A percentile compares a stretch with the other conserved stretches of the same genome.
Evolutionary conservation across 73 alveolate species (phyloP).

Genomic region (Paramecium tetraurelia): DNA sequence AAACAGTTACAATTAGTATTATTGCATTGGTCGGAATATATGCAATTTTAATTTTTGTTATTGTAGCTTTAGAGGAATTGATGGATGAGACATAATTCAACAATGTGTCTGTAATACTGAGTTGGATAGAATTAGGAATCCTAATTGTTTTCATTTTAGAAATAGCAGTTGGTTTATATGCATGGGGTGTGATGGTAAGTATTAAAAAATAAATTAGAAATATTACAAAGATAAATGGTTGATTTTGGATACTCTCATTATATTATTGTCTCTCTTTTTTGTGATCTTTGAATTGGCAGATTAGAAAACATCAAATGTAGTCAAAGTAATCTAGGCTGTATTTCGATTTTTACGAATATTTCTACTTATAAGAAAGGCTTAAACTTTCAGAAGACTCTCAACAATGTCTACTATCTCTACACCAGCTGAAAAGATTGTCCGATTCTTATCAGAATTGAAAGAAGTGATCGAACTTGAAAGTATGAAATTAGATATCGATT

Average conservation of each 20-base stretch:
- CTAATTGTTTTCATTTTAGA: background rate
- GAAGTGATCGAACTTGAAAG: slow-evolving; percentile 33
- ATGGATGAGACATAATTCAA: background rate
- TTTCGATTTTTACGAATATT: slow-evolving; percentile 59
- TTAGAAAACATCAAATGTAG: slow-evolving; percentile 30
- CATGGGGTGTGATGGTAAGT: slow-evolving; percentile 38
- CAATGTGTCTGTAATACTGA: background rate
- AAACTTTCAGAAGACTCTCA: slow-evolving; percentile 1
- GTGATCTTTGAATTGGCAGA: slow-evolving; percentile 8
- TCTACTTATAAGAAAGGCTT: slow-evolving; percentile 57
- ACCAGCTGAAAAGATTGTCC: slow-evolving; percentile 57
- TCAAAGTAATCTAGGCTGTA: slow-evolving; percentile 33
- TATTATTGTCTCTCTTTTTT: slow-evolving; percentile 29
- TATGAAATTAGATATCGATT: slow-evolving; percentile 53
- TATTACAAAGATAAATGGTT: slow-evolving; percentile 43
- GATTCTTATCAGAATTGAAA: slow-evolving; percentile 50
- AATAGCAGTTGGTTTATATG: slow-evolving; percentile 2
- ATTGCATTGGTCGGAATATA: slow-evolving; percentile 30
- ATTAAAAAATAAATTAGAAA: background rate
- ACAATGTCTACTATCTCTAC: slow-evolving; percentile 28
- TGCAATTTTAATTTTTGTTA: slow-evolving; percentile 20
- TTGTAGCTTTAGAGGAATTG: slow-evolving; percentile 33
- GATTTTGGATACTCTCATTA: slow-evolving; percentile 37
- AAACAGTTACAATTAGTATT: background rate
- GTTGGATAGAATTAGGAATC: slow-evolving; percentile 43